phyloP scores from a whole-genome alignment of 495 filamentous ascomycete genomes.

The Trypethelium eluteriae region DNA sequence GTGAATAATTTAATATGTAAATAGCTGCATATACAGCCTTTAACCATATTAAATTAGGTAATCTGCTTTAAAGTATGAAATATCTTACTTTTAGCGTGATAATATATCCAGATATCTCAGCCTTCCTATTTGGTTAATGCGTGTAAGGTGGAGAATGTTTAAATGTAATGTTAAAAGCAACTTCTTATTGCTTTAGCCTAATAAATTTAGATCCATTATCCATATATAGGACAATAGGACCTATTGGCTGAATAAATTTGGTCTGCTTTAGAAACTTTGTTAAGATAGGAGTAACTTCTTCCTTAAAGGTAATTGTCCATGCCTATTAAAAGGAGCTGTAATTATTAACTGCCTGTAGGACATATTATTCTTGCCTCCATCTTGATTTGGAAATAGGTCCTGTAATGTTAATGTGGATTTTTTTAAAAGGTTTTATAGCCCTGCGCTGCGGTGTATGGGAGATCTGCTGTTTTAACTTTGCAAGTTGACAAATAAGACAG shows the following conservation, averaged over 20 bases:
- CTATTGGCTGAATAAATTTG: background rate
- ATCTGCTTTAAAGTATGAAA: background rate
- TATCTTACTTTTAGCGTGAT: background rate
- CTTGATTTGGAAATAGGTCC: background rate
- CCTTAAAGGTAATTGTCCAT: background rate
- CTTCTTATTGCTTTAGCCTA: background rate
- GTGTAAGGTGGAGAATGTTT: background rate
- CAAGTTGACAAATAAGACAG: background rate
- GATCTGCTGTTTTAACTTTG: background rate
- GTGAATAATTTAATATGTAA: background rate
- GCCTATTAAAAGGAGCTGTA: background rate
- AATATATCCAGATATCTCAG: background rate
- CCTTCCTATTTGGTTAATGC: background rate
- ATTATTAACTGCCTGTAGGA: background rate
- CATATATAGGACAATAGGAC: background rate
- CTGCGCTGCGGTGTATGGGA: background rate
- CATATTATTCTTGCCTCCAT: background rate
- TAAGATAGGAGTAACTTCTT: background rate
- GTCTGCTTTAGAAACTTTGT: background rate
- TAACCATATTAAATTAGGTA: background rate
- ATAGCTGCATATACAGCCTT: background rate
- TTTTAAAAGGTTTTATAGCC: background rate
- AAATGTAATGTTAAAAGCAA: background rate
- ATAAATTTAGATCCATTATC: background rate
- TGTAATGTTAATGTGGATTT: background rate